A percentile compares a stretch with the other conserved stretches of the same genome.
These are phyloP conservation scores for Piper betle DNA, from an alignment of 164 flowering plant genomes.

Conservation along the genomic window DNA sequence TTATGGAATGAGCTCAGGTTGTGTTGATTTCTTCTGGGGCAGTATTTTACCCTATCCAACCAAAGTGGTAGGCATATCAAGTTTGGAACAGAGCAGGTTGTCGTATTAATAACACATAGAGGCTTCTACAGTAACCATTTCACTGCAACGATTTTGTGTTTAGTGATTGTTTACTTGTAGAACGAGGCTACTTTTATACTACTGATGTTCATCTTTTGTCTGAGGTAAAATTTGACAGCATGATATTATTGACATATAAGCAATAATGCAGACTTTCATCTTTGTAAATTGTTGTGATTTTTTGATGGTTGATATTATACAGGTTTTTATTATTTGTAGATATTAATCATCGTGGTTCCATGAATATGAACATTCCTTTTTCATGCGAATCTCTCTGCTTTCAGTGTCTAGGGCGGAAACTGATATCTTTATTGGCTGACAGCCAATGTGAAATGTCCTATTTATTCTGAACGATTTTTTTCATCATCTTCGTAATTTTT, in stretches of 20 bases:
- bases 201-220: background rate
- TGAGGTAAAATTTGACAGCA: background rate
- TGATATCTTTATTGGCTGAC: no score
- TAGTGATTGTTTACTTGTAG: background rate
- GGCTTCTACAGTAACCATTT: background rate
- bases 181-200: background rate
- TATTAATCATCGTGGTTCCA: background rate
- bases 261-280: background rate
- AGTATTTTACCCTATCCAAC: background rate
- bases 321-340: background rate
- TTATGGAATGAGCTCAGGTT: background rate
- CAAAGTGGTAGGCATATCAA: background rate
- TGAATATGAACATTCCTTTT: background rate
- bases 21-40: background rate
- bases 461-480: no score
- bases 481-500: no score
- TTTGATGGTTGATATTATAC: background rate
- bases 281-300: background rate
- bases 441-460: no score
- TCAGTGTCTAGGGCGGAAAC: background rate
- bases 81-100: background rate
- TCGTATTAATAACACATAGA: background rate
- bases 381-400: background rate
- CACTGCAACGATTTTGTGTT: background rate
- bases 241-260: background rate